phyloP scores from a whole-genome alignment of 2,329 filamentous ascomycete species.

The Fonsecaea multimorphosa region DNA sequence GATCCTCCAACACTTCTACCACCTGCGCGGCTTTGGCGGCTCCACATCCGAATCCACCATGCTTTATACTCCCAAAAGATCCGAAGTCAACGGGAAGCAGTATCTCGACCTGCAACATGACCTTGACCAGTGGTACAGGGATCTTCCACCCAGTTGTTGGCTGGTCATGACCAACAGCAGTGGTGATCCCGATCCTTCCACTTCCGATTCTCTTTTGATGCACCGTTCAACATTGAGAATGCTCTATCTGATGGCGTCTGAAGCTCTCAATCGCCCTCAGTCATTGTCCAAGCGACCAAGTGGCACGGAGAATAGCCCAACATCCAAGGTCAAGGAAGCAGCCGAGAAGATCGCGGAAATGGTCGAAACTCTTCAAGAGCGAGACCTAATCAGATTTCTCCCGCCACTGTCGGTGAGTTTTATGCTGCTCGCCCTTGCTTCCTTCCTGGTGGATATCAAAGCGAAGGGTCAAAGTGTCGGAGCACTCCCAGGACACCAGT shows the following conservation, averaged over 20 bases:
- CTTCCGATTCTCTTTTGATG: conserved; percentile 23
- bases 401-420: conserved; percentile 32
- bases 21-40: conserved; percentile 28
- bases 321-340: conserved; percentile 30
- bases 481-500: conserved; percentile 27
- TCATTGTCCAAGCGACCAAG: conserved; percentile 20
- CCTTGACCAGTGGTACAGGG: conserved; percentile 29
- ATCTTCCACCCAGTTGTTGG: conserved; percentile 27
- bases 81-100: conserved; percentile 20
- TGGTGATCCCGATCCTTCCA: conserved; percentile 1
- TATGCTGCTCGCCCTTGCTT: conserved; percentile 32
- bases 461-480: conserved; percentile 14
- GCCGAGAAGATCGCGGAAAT: conserved; percentile 30
- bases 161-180: conserved; percentile 13
- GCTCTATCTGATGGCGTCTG: conserved; percentile 31
- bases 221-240: conserved; percentile 28
- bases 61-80: conserved; percentile 29
- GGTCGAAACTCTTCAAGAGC: conserved; percentile 26
- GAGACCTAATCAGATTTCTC: conserved; percentile 30
- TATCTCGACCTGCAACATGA: conserved; percentile 26
- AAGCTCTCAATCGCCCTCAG: conserved; percentile 31
- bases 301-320: conserved; percentile 15
- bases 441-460: conserved; percentile 35
- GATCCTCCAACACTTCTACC: conserved; percentile 29
- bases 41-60: conserved; percentile 33